Evolutionary conservation across 129 eudicot genomes (phyloP), one percentile per base, ranked within the genome.

Genomic region (Deinandra increscens): DNA sequence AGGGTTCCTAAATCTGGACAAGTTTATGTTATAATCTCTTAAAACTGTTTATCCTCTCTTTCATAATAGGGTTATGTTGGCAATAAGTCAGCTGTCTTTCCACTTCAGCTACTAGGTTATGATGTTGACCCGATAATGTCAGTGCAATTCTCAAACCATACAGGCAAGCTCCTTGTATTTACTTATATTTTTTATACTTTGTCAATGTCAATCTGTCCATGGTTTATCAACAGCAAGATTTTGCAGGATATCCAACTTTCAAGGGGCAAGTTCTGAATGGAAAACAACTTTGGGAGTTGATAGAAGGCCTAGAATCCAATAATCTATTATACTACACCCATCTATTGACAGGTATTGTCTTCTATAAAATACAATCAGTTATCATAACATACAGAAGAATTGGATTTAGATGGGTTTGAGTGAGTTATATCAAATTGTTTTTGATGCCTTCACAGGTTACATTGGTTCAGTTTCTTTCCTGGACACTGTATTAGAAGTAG

Each of bases 101-200:
- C 98, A 54, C 88, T 93, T 36, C 98, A 93, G 69, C 69, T 93
- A 60, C 86, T 93, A 38, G 98, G 98, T 48, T 93, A 86, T 78
- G 98, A 93, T 54, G 98, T 93, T 9, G 98, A 93, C 71, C 98
- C 96, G 0, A 89, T 93, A 48, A 93, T 89, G 82, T 93, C 98
- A 0, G 98, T 93, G 20, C 98, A 93, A 75, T 93, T 93, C 75
- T 93, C 98, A 20, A 93, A 93, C 78, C 98, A 93, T 81, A 93
- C 98, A 81, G 98, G 98, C 84, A 86, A 86, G 91, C 69, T 75
- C 72, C 71, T 70, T 67, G 36, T 39, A 55, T 55, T 46, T 4
- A 55, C 64, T n/a, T n/a, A n/a, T 69, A 48, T 78, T 37, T 34
- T 65, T 60, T 67, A 29, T 58, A 12, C 43, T 22, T 54, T 64